Evolutionary conservation across 2,329 filamentous ascomycete species (phyloP), one percentile per base, ranked within the genome.

Genomic region (Botrytis paeoniae): DNA sequence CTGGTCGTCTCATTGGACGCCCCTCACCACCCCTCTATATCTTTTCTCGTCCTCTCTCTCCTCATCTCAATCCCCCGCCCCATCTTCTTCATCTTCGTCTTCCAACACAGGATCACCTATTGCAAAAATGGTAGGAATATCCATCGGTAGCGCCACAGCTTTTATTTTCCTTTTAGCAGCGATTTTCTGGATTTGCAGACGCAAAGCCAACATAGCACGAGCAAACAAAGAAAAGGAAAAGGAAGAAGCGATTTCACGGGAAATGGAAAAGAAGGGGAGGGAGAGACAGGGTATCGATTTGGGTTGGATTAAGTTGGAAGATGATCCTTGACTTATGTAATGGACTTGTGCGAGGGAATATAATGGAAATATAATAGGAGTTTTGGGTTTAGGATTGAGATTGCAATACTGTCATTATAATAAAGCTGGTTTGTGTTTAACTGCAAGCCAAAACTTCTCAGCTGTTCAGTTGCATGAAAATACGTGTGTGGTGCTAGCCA

Each of bases 211-310:
- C 39, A 41, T 29, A 10, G 37, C n/a, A 25, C 35, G 37, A 63
- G 37, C 16, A 39, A 29, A 63, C 14, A 75, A 85, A 81, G 81
- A 51, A 45, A n/a, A 45, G 37, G 74, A 78, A 35, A 37, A 25
- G 25, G 63, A 35, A 25, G 39, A 66, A 5, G 39, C 20, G 5
- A 16, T 45, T 66, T 29, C 32, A n/a, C 20, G 10, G 22, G 29
- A 51, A 66, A 45, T 51, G 25, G 41, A 45, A 66, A 66, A 45
- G 63, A 45, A 35, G 12, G 63, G 51, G 41, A 51, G n/a, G 32
- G 32, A 37, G 8, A 51, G 29, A 25, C 63, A 35, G n/a, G 63
- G 45, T 16, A 51, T 32, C 20, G 22, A 37, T 5, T 35, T 25
- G 41, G 25, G 22, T 3, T 29, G 60, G 60, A 29, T 63, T 29